Evolutionary conservation across 768 basidiomycete genomes (phyloP).

Genomic region (Tephrocybe sp.): DNA sequence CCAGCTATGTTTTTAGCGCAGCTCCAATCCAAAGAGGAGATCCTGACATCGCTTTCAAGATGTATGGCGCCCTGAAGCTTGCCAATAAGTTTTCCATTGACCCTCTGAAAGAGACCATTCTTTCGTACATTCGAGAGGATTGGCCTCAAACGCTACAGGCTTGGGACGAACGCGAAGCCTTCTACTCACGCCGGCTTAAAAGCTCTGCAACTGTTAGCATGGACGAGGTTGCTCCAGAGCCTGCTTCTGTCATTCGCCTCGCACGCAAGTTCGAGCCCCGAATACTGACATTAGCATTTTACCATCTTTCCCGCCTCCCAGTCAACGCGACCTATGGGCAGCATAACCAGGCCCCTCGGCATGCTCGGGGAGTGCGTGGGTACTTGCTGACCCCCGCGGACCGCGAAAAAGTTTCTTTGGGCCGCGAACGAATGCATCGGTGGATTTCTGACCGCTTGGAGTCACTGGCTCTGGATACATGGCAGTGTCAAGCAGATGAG

Average conservation of each 20-base stretch:
- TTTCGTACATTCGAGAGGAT: slow-evolving; percentile 22
- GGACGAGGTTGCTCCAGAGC: slow-evolving; percentile 26
- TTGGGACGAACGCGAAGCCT: slow-evolving; percentile 23
- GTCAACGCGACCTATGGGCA: slow-evolving; percentile 20
- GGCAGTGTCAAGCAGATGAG: slow-evolving; percentile 18
- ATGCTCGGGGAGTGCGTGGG: slow-evolving; percentile 18
- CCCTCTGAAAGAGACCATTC: slow-evolving; percentile 22
- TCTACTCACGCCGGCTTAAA: slow-evolving; percentile 22
- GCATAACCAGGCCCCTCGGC: slow-evolving; percentile 16
- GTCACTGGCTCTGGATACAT: slow-evolving; percentile 18
- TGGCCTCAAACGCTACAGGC: slow-evolving; percentile 22
- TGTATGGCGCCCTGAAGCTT: slow-evolving; percentile 23
- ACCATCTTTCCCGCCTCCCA: slow-evolving; percentile 20
- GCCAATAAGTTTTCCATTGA: slow-evolving; percentile 23
- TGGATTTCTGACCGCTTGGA: slow-evolving; percentile 21
- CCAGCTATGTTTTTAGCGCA: slow-evolving; percentile 19
- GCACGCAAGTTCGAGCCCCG: slow-evolving; percentile 22
- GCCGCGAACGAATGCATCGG: slow-evolving; percentile 22
- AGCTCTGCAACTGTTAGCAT: slow-evolving; percentile 15
- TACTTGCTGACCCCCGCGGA: slow-evolving; percentile 18
- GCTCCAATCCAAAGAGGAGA: slow-evolving; percentile 24
- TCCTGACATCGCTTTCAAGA: slow-evolving; percentile 23
- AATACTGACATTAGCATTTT: slow-evolving; percentile 19
- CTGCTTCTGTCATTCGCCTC: slow-evolving; percentile 20
- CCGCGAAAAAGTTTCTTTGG: slow-evolving; percentile 18